Evolutionary conservation across 768 basidiomycete genomes (phyloP).

Genomic region (Tubosaeta sp.): DNA sequence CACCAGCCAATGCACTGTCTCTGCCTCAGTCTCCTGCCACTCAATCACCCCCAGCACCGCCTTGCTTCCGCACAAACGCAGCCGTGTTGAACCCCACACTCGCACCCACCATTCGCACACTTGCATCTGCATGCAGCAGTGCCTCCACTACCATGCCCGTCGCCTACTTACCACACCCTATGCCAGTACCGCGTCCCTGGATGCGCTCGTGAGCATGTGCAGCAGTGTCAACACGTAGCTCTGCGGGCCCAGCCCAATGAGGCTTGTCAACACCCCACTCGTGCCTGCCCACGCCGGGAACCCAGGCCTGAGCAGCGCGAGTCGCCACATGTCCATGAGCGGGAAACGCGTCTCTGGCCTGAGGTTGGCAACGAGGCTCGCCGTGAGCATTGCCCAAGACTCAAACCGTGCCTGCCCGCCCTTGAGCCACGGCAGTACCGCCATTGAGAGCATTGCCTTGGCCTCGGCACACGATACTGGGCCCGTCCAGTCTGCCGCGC

Average conservation of each 20-base stretch:
- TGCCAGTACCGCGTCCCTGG: conserved; percentile 42
- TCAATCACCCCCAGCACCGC: conserved; percentile 78
- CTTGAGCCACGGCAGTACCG: conserved; percentile 63
- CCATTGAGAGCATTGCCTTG: conserved; percentile 45
- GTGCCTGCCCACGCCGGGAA: conserved; percentile 49
- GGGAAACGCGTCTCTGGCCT: conserved; percentile 66
- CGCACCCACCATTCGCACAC: conserved; percentile 74
- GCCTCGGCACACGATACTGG: conserved; percentile 32
- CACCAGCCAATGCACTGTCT: conserved; percentile 84
- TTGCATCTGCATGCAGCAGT: conserved; percentile 62
- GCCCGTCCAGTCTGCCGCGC: conserved; percentile 34
- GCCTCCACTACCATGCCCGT: conserved; percentile 40
- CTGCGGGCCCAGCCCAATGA: conserved; percentile 47
- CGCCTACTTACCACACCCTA: conserved; percentile 22
- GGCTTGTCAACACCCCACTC: conserved; percentile 30
- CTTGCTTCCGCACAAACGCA: conserved; percentile 53
- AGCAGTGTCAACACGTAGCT: conserved; percentile 63
- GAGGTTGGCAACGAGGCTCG: conserved; percentile 41
- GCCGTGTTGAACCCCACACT: conserved; percentile 77
- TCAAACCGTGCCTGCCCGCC: conserved; percentile 3
- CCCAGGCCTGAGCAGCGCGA: conserved; percentile 63
- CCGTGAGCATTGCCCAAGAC: conserved; percentile 48
- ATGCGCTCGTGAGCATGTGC: conserved; percentile 65
- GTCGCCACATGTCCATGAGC: conserved; percentile 76
- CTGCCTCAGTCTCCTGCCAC: conserved; percentile 70